These are phyloP conservation scores for Coniosporium apollinis DNA, from an alignment of 495 filamentous ascomycete genomes.

Conservation along the genomic window DNA sequence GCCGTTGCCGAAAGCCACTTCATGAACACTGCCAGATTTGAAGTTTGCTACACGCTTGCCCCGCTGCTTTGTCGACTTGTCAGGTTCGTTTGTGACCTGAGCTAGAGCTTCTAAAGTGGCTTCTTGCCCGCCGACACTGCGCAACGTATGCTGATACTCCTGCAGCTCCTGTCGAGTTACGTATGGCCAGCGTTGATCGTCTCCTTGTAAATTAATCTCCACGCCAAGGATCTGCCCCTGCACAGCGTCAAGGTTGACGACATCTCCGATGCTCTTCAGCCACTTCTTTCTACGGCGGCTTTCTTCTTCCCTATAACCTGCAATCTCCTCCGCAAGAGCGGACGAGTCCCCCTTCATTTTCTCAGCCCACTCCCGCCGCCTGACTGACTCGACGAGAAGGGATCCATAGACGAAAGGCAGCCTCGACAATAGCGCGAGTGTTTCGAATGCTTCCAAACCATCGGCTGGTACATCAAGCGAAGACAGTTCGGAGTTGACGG, in stretches of 20 bases:
- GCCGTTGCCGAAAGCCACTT: slow-evolving; percentile 58
- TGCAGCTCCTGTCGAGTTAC: slow-evolving; percentile 40
- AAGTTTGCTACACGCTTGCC: slow-evolving; percentile 74
- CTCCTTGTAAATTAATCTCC: slow-evolving; percentile 70
- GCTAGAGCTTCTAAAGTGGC: slow-evolving; percentile 45
- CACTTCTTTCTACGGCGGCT: slow-evolving; percentile 74
- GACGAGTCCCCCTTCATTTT: slow-evolving; percentile 75
- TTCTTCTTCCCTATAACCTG: slow-evolving; percentile 79
- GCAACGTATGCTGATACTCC: slow-evolving; percentile 35
- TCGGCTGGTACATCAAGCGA: slow-evolving; percentile 52
- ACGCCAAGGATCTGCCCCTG: slow-evolving; percentile 55
- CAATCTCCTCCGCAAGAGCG: slow-evolving; percentile 79
- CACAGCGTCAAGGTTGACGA: slow-evolving; percentile 35
- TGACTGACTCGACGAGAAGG: slow-evolving; percentile 67
- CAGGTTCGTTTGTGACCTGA: slow-evolving; percentile 44
- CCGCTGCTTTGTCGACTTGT: slow-evolving; percentile 57
- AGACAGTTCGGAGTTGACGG: slow-evolving; percentile 51
- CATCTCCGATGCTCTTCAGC: slow-evolving; percentile 56
- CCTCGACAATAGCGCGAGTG: slow-evolving; percentile 55
- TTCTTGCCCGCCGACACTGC: slow-evolving; percentile 43
- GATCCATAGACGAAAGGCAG: slow-evolving; percentile 81
- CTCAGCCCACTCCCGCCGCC: slow-evolving; percentile 75
- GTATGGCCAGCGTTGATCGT: slow-evolving; percentile 62
- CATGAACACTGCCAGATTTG: slow-evolving; percentile 90
- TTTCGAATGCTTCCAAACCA: slow-evolving; percentile 53